Percentiles rank a stretch among this genome's conserved stretches.
These are phyloP conservation scores for Plantago ovata DNA, from an alignment of 257 asterid genomes.

Conservation along the genomic window DNA sequence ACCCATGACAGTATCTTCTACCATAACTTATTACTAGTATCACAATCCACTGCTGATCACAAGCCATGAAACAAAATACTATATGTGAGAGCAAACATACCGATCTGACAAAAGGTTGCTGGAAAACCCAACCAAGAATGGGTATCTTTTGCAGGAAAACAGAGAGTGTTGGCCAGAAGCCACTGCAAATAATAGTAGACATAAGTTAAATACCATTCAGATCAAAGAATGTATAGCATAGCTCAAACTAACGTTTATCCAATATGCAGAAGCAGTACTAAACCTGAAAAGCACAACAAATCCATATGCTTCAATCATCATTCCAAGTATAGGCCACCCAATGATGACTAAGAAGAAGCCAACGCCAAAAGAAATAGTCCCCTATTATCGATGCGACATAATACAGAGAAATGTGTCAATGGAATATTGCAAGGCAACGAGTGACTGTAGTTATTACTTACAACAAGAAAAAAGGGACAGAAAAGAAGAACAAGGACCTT, in stretches of 20 bases:
- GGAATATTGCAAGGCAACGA: slow-evolving; percentile 1
- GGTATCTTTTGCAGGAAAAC: slow-evolving; percentile 95
- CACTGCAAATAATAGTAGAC: slow-evolving; percentile 53
- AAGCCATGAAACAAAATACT: not conserved
- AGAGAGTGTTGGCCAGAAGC: slow-evolving; percentile 96
- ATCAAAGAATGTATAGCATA: slow-evolving; percentile 14
- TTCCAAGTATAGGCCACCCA: slow-evolving; percentile 94
- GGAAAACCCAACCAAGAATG: slow-evolving; percentile 84
- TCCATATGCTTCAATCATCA: slow-evolving; percentile 95
- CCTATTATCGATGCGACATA: slow-evolving; percentile 40
- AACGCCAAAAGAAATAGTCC: slow-evolving; percentile 68
- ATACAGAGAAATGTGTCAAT: not conserved
- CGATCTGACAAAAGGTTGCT: slow-evolving; percentile 87
- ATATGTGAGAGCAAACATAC: slow-evolving; percentile 42
- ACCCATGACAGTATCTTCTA: not conserved
- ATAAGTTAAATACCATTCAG: slow-evolving; percentile 13
- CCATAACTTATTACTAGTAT: slow-evolving; percentile 10
- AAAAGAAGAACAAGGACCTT: slow-evolving; percentile 43
- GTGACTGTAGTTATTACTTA: not conserved
- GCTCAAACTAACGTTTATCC: not conserved
- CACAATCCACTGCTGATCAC: slow-evolving; percentile 4
- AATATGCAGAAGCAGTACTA: slow-evolving; percentile 7
- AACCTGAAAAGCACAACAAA: slow-evolving; percentile 93
- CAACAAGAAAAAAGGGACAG: not conserved
- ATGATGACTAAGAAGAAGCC: slow-evolving; percentile 85